phyloP scores from a whole-genome alignment of 2,329 filamentous ascomycete genomes.

The Ciborinia camelliae region DNA sequence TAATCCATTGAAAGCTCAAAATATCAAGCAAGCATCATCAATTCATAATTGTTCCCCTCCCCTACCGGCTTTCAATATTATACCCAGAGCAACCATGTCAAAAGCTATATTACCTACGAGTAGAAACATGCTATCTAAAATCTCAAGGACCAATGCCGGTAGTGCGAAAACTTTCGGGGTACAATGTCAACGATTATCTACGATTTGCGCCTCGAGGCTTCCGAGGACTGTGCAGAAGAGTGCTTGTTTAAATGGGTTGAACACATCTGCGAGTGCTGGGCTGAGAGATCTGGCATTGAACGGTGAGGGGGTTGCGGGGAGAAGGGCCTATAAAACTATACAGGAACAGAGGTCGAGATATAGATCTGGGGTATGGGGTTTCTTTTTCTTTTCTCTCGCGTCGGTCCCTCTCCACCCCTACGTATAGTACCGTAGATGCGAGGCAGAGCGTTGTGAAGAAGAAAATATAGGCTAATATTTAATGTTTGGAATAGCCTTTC shows the following conservation, averaged over 20 bases:
- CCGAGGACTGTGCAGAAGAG: background rate
- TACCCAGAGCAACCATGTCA: background rate
- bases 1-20: background rate
- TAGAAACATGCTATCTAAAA: background rate
- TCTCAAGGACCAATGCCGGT: background rate
- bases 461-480: background rate
- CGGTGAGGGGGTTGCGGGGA: background rate
- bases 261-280: background rate
- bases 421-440: background rate
- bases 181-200: conserved; percentile 22
- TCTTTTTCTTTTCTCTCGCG: background rate
- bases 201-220: conserved; percentile 11
- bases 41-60: background rate
- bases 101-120: background rate
- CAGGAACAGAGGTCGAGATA: conserved; percentile 36
- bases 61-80: background rate
- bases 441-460: no score
- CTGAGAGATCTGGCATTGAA: background rate
- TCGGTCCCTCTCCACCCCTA: background rate
- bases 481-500: conserved; percentile 62
- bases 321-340: conserved; percentile 35
- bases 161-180: conserved; percentile 10
- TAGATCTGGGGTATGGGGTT: conserved; percentile 33
- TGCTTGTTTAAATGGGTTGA: background rate
- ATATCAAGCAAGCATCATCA: conserved; percentile 4